Evolutionary conservation across 352 stramenopile genomes (phyloP), one percentile per base, ranked within the genome.

Genomic region (Pythium rhizo-oryzae): DNA sequence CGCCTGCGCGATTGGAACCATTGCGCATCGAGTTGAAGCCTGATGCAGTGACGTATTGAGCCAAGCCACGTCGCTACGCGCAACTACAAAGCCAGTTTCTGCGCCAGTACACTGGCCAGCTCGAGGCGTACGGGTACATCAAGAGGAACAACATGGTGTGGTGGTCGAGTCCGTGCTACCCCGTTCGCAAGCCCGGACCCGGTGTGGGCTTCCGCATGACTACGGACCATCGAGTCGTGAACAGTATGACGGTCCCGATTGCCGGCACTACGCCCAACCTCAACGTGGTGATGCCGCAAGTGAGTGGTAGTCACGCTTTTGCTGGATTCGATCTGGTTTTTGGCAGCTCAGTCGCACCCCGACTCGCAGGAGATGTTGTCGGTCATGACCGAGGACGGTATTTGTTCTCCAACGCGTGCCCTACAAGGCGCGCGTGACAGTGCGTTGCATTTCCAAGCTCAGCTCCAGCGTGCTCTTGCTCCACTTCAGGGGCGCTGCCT

Each of bases 341-440:
- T 75, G 62, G 68, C 53, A 71, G 58, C 33, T 74, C 15, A 43
- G 47, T n/a, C 47, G 16, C 50, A 70, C 43, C 54, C 53, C n/a
- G 24, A 59, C 65, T 43, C 52, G 44, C 33, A 28, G 50, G 35
- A 25, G n/a, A n/a, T n/a, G n/a, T n/a, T 65, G 13, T 74, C 67
- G 46, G 60, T 71, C 39, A 60, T 71, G 49, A 67, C 52, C 11
- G 23, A 54, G 11, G 13, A 52, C 28, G 54, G n/a, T 9, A 33
- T 75, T 15, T 62, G 56, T 25, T 68, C 68, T 9, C 62, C 62
- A 18, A 67, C 18, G 8, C 61, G 61, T 44, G 43, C 61, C 19
- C 46, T 49, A 21, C 24, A 67, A 46, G 61, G 61, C 37, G 44
- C 44, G 13, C 25, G 18, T 19, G 61, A 67, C 25, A 43, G 41